Evolutionary conservation across 331 rosid species (phyloP), one percentile per base, ranked within the genome.

Genomic region (Acacia concinna): DNA sequence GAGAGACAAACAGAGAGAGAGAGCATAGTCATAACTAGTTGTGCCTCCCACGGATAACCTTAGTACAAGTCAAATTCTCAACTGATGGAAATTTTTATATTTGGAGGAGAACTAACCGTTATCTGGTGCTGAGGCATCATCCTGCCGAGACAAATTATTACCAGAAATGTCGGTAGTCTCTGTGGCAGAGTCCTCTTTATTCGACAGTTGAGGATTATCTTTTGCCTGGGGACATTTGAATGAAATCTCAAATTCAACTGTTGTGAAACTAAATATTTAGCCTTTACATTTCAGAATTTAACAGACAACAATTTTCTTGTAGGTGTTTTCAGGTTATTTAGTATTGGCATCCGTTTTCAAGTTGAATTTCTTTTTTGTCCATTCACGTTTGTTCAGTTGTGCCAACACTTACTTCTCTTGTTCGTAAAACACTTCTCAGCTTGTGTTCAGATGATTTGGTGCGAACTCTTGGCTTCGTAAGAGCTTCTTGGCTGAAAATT

Each of bases 401-500:
- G 31, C 68, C 56, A 41, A 57, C 35, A 84, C 87, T 83, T 64
- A 78, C 90, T 77, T 88, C 85, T 75, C 63, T 86, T 51, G 64
- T 75, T 28, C 52, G 73, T 25, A 49, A 78, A 68, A 57, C 67
- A n/a, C 68, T 64, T 82, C 85, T 83, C 32, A 79, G 82, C 84
- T 86, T 87, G 89, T 51, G 40, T 69, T 67, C 69, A 80, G 85
- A 60, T 59, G 85, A 86, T 69, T 78, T 79, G 38, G 70, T 14
- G 37, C 78, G 84, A 47, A 74, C 83, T 73, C 56, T 76, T 74
- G 89, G 84, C 70, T 86, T 86, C 46, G 86, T 68, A 11, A 71
- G 63, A 65, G 85, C 52, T 52, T 89, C 97, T 81, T 90, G 93
- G 93, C 83, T 88, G 91, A 96, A 96, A 74, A 93, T 84, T 84